Conservation (phyloP, 805 yeast species). For the Komagataella pseudopastoris region DNA sequence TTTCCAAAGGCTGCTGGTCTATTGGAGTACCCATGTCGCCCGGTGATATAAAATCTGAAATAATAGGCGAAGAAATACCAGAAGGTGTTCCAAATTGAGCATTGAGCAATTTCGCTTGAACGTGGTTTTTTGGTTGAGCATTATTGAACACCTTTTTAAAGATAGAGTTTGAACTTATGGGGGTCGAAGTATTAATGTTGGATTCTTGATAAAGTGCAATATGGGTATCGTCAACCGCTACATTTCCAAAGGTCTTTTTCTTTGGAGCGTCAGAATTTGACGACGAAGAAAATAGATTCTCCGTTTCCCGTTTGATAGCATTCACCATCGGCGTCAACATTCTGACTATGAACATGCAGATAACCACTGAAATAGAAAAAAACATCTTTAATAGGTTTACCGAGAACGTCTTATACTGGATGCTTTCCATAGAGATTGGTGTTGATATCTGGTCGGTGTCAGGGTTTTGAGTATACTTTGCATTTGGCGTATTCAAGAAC, state of each 20-base stretch:
- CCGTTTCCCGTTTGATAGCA: neutral
- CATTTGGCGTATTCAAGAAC: neutral
- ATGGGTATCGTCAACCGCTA: neutral
- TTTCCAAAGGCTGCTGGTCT: neutral
- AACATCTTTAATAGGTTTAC: neutral
- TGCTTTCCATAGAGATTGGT: neutral
- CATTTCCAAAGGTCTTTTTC: neutral
- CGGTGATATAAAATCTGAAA: neutral
- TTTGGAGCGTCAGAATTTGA: neutral
- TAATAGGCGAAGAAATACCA: neutral
- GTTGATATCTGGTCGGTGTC: neutral
- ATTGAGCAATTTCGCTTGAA: neutral
- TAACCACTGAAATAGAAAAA: neutral
- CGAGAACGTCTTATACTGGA: neutral
- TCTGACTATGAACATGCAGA: neutral
- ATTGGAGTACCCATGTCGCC: neutral
- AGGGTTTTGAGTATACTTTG: neutral
- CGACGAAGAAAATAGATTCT: neutral
- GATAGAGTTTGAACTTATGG: neutral
- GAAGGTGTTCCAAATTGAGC: neutral
- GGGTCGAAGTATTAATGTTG: neutral
- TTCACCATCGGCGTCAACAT: neutral
- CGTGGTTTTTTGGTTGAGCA: neutral
- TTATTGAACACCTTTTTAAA: neutral
- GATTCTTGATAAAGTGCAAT: neutral